Conservation (phyloP, 805 yeast species). For the Candida awuae region DNA sequence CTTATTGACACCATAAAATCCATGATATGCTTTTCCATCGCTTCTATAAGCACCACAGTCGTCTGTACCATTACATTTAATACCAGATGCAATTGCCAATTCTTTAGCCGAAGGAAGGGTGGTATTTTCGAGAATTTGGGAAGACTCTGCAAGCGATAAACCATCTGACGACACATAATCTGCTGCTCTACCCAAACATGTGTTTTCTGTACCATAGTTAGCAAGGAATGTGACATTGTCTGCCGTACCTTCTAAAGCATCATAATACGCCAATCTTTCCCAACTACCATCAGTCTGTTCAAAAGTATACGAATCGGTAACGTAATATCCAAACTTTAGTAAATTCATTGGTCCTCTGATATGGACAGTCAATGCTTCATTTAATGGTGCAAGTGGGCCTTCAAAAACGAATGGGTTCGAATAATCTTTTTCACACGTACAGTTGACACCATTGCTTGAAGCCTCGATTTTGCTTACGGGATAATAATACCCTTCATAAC, state of each 20-base stretch:
- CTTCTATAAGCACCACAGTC: constrained; percentile 70
- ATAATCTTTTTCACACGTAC: constrained; percentile 38
- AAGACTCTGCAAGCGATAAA: constrained; percentile 32
- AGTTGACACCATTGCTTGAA: constrained; percentile 33
- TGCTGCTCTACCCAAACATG: constrained; percentile 63
- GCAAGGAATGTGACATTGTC: constrained; percentile 64
- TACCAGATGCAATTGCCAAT: constrained; percentile 50
- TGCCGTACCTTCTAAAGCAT: constrained; percentile 38
- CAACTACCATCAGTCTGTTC: constrained; percentile 40
- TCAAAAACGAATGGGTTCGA: constrained; percentile 32
- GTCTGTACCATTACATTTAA: constrained; percentile 51
- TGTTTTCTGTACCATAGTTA: constrained; percentile 49
- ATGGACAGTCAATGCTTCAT: constrained; percentile 67
- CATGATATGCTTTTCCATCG: constrained; percentile 71
- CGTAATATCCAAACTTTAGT: constrained; percentile 53
- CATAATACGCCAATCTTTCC: constrained; percentile 55
- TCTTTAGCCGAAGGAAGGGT: constrained; percentile 52
- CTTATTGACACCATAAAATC: constrained; percentile 57
- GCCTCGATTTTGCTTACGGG: constrained; percentile 39
- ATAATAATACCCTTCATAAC: constrained; percentile 45
- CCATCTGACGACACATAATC: constrained; percentile 58
- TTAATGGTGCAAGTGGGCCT: constrained; percentile 59
- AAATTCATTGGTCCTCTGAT: constrained; percentile 68
- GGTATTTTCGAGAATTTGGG: constrained; percentile 43
- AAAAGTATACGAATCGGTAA: constrained; percentile 33